Evolutionary conservation across 257 asterid species (phyloP), one percentile per base, ranked within the genome.

Genomic region (Knoxia roxburghii): DNA sequence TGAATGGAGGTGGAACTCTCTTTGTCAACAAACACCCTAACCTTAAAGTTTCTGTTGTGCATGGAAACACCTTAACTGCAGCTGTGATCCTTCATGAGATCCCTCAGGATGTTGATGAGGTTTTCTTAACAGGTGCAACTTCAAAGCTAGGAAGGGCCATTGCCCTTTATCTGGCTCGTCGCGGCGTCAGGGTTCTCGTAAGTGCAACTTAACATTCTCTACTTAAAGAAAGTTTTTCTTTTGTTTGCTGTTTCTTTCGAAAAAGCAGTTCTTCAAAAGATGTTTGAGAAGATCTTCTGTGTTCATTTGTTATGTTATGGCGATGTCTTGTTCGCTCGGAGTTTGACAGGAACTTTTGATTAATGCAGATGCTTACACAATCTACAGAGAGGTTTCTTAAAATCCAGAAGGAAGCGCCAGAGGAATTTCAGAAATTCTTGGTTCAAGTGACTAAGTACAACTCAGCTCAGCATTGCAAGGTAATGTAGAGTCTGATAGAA

Each of bases 141-240:
- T 91, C 98, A 41, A 91, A 91, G 83, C 95, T 91, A 9, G 98
- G 98, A 23, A 76, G 98, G 78, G 98, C 92, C 59, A 76, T 91
- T n/a, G 91, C 92, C 56, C 84, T 91, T 68, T 85, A 89, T 66
- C 93, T 91, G 71, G 87, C 92, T 55, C 87, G 78, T 41, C 74
- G 77, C 12, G 81, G 85, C 74, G 89, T 91, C 72, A 82, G 84
- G 73, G 86, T 91, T 71, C 55, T 89, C 86, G 98, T 91, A 82
- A 70, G 85, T 64, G 33, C 40, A 35, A 8, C 41, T 52, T 52
- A 55, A 58, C 39, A 49, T 2, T 23, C 51, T 46, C 18, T 57
- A 3, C 57, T 50, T 20, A n/a, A 12, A 32, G 39, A 3, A 35
- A 54, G 58, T 30, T 60, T 20, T 58, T 27, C 1, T 23, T 45